phyloP scores from a whole-genome alignment of 257 asterid genomes.

The Solanum chaucha region DNA sequence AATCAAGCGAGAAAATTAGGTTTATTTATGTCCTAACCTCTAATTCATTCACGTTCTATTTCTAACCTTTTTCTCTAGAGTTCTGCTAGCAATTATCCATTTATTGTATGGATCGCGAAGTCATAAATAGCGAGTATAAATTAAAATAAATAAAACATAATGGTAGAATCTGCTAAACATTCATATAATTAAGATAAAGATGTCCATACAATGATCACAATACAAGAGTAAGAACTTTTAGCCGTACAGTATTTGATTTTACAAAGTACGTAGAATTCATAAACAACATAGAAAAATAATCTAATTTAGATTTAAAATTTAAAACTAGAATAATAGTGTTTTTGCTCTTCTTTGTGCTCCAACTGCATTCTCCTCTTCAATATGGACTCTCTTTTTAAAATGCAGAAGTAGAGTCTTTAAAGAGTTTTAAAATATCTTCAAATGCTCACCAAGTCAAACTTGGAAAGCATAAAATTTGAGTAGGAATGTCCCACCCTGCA shows the following conservation, averaged over 20 bases:
- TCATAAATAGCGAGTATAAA: neutral
- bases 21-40: neutral
- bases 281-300: neutral
- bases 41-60: neutral
- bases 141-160: too few relatives aligned
- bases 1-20: neutral
- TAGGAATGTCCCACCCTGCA: neutral
- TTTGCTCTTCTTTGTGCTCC: neutral
- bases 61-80: neutral
- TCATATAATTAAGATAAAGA: neutral
- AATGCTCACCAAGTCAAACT: neutral
- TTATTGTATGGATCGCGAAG: too few relatives aligned
- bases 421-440: neutral
- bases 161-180: neutral
- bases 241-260: too few relatives aligned
- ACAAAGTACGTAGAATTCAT: neutral
- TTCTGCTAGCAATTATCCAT: neutral
- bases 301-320: too few relatives aligned
- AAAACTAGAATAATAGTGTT: neutral
- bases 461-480: neutral
- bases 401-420: neutral
- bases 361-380: neutral
- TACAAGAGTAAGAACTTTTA: neutral
- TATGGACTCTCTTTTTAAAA: neutral
- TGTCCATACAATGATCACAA: neutral